Conservation (phyloP, 202 grass and related monocot species). For the Digitaria exilis region DNA sequence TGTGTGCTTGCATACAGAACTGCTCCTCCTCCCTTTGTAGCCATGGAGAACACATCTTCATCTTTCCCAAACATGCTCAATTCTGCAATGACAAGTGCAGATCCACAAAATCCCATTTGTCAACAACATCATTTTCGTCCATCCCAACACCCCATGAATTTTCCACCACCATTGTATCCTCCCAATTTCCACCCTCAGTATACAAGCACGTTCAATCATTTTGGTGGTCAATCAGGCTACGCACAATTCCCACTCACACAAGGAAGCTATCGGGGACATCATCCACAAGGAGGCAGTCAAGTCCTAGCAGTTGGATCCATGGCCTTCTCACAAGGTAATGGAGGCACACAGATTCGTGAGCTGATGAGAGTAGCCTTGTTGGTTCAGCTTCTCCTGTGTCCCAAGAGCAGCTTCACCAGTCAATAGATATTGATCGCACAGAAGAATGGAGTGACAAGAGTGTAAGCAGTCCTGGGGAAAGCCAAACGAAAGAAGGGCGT, state of each 20-base stretch:
- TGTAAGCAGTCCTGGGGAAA: background rate
- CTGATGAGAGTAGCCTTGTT: background rate
- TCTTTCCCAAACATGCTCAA: too few species aligned
- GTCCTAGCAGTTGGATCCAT: background rate
- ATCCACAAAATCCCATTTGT: too few species aligned
- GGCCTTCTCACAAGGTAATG: background rate
- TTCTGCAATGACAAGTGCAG: too few species aligned
- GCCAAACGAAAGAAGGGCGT: background rate
- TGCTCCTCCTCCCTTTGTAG: too few species aligned
- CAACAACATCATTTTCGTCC: too few species aligned
- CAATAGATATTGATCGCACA: background rate
- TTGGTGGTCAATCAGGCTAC: background rate
- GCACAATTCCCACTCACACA: background rate
- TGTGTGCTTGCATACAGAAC: too few species aligned
- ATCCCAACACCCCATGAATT: too few species aligned
- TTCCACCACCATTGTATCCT: background rate
- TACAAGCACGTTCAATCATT: background rate
- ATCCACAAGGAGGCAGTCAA: background rate
- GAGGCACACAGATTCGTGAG: background rate
- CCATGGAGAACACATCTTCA: too few species aligned
- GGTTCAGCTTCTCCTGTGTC: background rate
- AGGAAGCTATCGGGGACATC: background rate
- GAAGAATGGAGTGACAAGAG: background rate
- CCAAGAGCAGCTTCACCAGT: background rate
- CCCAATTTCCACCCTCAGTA: background rate